Evolutionary conservation across 1,139 yeast genomes (phyloP), one percentile per base, ranked within the genome.

Genomic region (Nakaseomyces bracarensis): DNA sequence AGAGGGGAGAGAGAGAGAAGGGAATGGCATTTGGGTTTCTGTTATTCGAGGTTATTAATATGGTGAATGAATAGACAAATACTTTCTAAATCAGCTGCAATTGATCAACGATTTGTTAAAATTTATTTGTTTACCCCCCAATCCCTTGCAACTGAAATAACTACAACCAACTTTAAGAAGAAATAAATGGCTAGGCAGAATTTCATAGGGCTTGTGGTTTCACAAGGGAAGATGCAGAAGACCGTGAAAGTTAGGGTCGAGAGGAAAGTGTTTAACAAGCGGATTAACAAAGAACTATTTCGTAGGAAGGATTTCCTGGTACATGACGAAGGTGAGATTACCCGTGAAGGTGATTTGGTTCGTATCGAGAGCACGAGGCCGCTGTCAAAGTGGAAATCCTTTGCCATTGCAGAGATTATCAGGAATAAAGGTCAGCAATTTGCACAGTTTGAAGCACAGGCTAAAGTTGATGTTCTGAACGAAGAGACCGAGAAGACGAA

Each of bases 151-250:
- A n/a, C n/a, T n/a, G n/a, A n/a, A n/a, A n/a, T n/a, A n/a, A n/a
- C n/a, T n/a, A n/a, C n/a, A n/a, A n/a, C n/a, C 13, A 25, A n/a
- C n/a, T 25, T 7, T 13, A 25, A 9, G 13, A 27, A 2, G 10
- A 14, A 10, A 27, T 30, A 16, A 7, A 87, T 85, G 95, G 87
- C 91, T 45, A 80, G 86, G 66, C 95, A 85, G 56, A 86, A 85
- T 62, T 85, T 89, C 59, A 70, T 86, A 43, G 98, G 98, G 42
- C 79, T 86, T 63, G 97, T 91, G 53, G 79, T 86, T 31, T 85
- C 96, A 44, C 96, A 87, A 61, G 97, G 97, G 37, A 86, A 86
- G 63, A 89, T 89, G 96, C 74, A 75, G 65, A 91, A 91, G 70
- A 89, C 97, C 49, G 89, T 91, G 51, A 89, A 87, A 69, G 97